Evolutionary conservation across 768 basidiomycete species (phyloP).

Genomic region (Leccinum imitatum): DNA sequence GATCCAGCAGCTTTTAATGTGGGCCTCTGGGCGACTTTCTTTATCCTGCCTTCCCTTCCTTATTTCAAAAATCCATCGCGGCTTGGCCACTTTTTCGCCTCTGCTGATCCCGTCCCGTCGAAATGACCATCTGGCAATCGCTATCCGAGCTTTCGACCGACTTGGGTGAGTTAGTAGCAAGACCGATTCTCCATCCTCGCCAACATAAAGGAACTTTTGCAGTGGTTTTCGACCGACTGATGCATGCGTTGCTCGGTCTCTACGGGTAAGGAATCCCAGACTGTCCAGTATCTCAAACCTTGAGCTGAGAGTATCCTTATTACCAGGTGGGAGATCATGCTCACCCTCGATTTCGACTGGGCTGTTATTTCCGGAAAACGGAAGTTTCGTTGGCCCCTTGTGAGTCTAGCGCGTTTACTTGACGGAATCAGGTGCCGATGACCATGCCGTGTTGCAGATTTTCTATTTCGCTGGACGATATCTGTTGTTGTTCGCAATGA

Average conservation of each 20-base stretch:
- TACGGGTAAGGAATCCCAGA: slow-evolving; percentile 38
- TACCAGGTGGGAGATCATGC: slow-evolving; percentile 44
- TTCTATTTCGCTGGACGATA: slow-evolving; percentile 50
- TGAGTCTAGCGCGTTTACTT: slow-evolving; percentile 25
- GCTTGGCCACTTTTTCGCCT: neutral
- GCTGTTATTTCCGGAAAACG: slow-evolving; percentile 39
- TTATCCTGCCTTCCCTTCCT: slow-evolving; percentile 1
- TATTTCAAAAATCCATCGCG: neutral
- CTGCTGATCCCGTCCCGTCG: slow-evolving; percentile 1
- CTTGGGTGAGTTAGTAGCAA: slow-evolving; percentile 29
- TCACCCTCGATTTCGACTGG: slow-evolving; percentile 44
- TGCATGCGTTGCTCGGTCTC: slow-evolving; percentile 45
- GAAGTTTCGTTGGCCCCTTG: slow-evolving; percentile 49
- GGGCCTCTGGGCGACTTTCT: neutral
- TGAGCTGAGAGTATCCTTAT: neutral
- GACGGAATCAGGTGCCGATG: neutral
- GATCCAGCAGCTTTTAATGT: slow-evolving; percentile 15
- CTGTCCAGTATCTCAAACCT: neutral
- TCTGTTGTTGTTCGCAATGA: slow-evolving; percentile 42
- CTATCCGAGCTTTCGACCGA: slow-evolving; percentile 37
- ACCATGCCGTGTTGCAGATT: slow-evolving; percentile 27
- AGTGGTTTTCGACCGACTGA: slow-evolving; percentile 41
- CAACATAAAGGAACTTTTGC: slow-evolving; percentile 1
- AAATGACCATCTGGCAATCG: slow-evolving; percentile 45
- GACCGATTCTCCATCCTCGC: neutral